Percentiles rank a stretch among this genome's conserved stretches.
phyloP scores from a whole-genome alignment of 768 basidiomycete species.

The Terana coerulea region DNA sequence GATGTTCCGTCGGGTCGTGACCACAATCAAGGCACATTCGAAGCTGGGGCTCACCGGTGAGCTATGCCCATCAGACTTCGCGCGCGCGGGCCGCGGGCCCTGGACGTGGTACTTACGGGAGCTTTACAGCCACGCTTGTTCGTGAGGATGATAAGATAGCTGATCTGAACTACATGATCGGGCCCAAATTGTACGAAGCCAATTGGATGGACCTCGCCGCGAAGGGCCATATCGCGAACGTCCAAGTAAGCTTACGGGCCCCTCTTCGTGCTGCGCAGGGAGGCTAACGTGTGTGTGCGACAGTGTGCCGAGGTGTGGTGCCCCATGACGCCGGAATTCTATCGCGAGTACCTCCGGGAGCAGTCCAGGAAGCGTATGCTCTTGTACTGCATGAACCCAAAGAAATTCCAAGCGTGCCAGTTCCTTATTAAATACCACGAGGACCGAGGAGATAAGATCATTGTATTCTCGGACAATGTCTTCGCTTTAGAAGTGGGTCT shows the following conservation, averaged over 20 bases:
- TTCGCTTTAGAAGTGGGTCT: conserved; percentile 83
- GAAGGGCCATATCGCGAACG: conserved; percentile 98
- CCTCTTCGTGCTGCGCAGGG: conserved; percentile 1
- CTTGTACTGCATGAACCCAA: conserved; percentile 99
- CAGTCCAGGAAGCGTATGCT: conserved; percentile 93
- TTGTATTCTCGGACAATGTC: conserved; percentile 99
- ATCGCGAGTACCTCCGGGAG: conserved; percentile 92
- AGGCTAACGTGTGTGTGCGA: neutral
- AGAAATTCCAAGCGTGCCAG: conserved; percentile 98
- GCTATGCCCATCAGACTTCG: conserved; percentile 17
- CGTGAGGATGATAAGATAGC: conserved; percentile 99
- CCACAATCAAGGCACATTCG: conserved; percentile 98
- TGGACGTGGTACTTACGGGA: neutral
- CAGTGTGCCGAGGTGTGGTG: conserved; percentile 99
- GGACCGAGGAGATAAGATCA: conserved; percentile 96
- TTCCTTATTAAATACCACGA: conserved; percentile 99
- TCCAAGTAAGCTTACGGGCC: conserved; percentile 65
- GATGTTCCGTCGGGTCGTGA: conserved; percentile 97
- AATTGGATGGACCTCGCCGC: conserved; percentile 99
- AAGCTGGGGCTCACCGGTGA: conserved; percentile 95
- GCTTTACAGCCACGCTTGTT: conserved; percentile 80
- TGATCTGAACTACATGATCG: conserved; percentile 98
- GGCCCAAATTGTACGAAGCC: conserved; percentile 98
- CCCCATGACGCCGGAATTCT: conserved; percentile 99
- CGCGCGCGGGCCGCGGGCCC: neutral